These are phyloP conservation scores for Scolecobasidium constrictum DNA, from an alignment of 2,329 filamentous ascomycete species.

Conservation along the genomic window DNA sequence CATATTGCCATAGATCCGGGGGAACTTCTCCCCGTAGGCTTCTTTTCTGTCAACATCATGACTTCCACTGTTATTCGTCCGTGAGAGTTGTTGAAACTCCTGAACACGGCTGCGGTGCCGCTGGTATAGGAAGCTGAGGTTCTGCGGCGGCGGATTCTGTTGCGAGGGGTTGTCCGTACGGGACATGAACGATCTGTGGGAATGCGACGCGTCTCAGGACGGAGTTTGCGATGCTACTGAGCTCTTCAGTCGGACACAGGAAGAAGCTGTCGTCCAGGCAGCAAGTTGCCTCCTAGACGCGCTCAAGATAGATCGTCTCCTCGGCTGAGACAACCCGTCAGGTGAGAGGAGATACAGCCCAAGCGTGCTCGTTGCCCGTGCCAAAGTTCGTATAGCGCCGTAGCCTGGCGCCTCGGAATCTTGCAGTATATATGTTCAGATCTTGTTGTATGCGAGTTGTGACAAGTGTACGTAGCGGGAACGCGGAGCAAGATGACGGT, in stretches of 20 bases:
- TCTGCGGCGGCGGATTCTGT: constrained; percentile 4
- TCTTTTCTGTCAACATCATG: constrained; percentile 8
- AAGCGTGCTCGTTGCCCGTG: neutral
- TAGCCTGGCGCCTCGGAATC: neutral
- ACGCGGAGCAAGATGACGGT: neutral
- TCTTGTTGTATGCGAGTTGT: too few species aligned
- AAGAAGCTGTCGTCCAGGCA: neutral
- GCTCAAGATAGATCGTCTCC: too few species aligned
- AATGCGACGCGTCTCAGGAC: neutral
- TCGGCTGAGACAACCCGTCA: neutral
- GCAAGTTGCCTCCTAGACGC: neutral
- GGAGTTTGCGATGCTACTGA: too few species aligned
- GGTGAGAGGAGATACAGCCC: neutral
- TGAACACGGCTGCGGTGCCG: constrained; percentile 8
- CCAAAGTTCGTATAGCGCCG: neutral
- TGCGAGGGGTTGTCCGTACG: constrained; percentile 8
- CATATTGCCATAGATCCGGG: constrained; percentile 9
- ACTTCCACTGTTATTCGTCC: neutral
- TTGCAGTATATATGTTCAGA: neutral
- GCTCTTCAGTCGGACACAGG: too few species aligned
- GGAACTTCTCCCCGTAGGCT: constrained; percentile 9
- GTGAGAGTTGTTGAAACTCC: constrained; percentile 3
- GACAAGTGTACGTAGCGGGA: neutral
- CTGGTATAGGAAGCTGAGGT: constrained; percentile 7
- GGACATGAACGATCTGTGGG: constrained; percentile 7